Evolutionary conservation across 1,284 basidiomycete species (phyloP).

Genomic region (Sporisorium exsertum): DNA sequence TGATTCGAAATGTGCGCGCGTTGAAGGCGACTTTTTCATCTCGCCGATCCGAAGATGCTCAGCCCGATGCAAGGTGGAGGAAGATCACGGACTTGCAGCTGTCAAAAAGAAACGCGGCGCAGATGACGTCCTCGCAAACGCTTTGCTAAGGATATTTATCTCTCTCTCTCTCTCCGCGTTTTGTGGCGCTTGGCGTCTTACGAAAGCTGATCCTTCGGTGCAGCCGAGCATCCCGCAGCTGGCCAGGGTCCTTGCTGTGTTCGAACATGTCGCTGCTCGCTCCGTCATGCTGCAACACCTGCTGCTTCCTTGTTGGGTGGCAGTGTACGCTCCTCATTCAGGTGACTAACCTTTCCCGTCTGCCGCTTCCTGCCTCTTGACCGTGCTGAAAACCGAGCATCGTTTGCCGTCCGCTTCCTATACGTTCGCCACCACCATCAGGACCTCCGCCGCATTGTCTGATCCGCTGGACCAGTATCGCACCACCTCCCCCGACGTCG

Average conservation of each 20-base stretch:
- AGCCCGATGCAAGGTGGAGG: not conserved
- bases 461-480: not conserved
- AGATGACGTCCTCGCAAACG: constrained; percentile 2
- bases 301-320: not conserved
- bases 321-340: not conserved
- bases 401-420: too few species aligned
- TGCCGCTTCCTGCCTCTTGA: not conserved
- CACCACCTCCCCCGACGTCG: not conserved
- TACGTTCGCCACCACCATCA: not conserved
- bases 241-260: not conserved
- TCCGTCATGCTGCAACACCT: constrained; percentile 1
- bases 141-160: not conserved
- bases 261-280: not conserved
- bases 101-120: not conserved
- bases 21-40: not conserved
- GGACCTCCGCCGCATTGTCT: not conserved
- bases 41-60: not conserved
- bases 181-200: not conserved
- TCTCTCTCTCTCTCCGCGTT: not conserved
- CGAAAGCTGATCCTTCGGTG: not conserved
- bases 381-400: not conserved
- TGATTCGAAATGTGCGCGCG: too few species aligned
- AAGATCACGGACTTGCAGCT: not conserved
- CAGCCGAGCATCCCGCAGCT: not conserved
- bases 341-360: not conserved